Percentiles rank a stretch among this genome's conserved stretches.
Conservation (phyloP, 2,329 filamentous ascomycete genomes). For the Epichloe amarillans region DNA sequence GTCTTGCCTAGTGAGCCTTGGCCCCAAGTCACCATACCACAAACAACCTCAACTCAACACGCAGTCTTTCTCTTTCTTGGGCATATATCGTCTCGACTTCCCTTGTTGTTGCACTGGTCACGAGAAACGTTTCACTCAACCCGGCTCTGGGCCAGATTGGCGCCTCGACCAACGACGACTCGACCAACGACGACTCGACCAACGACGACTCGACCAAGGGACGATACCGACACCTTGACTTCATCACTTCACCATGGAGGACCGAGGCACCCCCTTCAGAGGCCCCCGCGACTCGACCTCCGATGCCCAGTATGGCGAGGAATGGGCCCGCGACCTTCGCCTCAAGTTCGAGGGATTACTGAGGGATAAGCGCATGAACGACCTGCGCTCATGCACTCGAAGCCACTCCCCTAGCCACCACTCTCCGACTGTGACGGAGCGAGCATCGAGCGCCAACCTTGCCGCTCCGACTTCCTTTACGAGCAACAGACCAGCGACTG, state of each 20-base stretch:
- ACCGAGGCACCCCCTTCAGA: conserved; percentile 23
- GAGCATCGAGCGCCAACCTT: conserved; percentile 35
- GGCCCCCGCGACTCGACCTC: conserved; percentile 14
- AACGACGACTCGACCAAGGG: neutral
- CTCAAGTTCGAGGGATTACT: conserved; percentile 78
- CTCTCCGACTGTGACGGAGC: conserved; percentile 40
- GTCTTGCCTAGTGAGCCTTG: conserved; percentile 1
- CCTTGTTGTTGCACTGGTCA: neutral
- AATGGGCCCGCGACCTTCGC: conserved; percentile 66
- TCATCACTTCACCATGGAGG: conserved; percentile 21
- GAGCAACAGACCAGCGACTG: conserved; percentile 33
- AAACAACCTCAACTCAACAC: neutral
- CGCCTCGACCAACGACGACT: neutral
- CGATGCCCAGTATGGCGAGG: conserved; percentile 45
- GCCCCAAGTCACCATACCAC: neutral
- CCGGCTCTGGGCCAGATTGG: neutral
- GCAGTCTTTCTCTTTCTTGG: neutral
- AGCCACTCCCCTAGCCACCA: conserved; percentile 48
- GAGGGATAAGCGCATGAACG: conserved; percentile 75
- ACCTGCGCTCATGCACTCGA: conserved; percentile 43
- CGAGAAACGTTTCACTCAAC: neutral
- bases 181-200: neutral
- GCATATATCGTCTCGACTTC: neutral
- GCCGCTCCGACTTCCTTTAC: conserved; percentile 25
- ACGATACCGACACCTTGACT: neutral